Base-by-base conservation (phyloP, 2,329 filamentous ascomycete species). In the Alternaria brassicae region DNA sequence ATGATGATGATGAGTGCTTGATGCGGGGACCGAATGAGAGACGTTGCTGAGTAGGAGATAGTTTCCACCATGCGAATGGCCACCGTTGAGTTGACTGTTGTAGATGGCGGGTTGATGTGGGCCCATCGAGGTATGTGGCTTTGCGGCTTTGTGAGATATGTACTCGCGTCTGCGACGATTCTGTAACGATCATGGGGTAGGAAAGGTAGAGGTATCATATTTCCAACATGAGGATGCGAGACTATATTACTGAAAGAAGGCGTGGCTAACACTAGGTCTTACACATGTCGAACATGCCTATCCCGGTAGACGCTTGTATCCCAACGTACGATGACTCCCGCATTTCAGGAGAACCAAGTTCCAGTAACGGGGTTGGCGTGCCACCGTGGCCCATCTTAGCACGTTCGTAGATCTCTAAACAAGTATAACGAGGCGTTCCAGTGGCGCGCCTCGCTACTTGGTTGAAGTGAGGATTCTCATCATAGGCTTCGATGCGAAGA, bases 191-290 rank as follows among this genome's bases (percentile, higher is more conserved):
- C n/a, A n/a, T n/a, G n/a, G n/a, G n/a, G n/a, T n/a, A n/a, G n/a
- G n/a, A n/a, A n/a, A n/a, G n/a, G n/a, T n/a, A n/a, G n/a, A n/a
- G n/a, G n/a, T n/a, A n/a, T n/a, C n/a, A n/a, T n/a, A n/a, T n/a
- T n/a, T n/a, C n/a, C n/a, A n/a, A n/a, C n/a, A n/a, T n/a, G n/a
- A n/a, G n/a, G n/a, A n/a, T n/a, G n/a, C n/a, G n/a, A n/a, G n/a
- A n/a, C n/a, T n/a, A n/a, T n/a, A n/a, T n/a, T n/a, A n/a, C n/a
- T n/a, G n/a, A n/a, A n/a, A n/a, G n/a, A n/a, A n/a, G n/a, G n/a
- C n/a, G n/a, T n/a, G n/a, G 63, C 39, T 52, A 64, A 32, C 65
- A 68, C 68, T 65, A 71, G 2, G 67, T 70, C 55, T 61, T 60
- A 34, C 58, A 63, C 15, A 42, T 42, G 4, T 65, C 23, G 2